These are phyloP conservation scores for Cryptomeria japonica DNA, from an alignment of 75 land plant genomes.

Conservation along the genomic window DNA sequence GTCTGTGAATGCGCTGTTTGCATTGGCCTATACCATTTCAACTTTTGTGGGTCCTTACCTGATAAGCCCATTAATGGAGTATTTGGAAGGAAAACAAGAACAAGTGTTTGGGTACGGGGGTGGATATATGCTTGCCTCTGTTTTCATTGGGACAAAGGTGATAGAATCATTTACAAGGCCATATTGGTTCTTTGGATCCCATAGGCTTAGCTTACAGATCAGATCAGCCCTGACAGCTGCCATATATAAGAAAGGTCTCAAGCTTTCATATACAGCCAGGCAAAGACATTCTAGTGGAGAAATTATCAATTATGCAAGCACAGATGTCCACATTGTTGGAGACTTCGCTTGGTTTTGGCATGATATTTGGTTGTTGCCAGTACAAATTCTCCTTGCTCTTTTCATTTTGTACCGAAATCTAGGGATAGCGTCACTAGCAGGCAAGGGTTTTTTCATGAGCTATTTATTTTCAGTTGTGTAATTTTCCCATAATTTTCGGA, in stretches of 20 bases:
- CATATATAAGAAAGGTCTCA: constrained; percentile 69
- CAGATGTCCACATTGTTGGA: constrained; percentile 70
- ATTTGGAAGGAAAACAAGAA: constrained; percentile 4
- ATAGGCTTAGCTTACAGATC: constrained; percentile 51
- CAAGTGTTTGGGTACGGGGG: not conserved
- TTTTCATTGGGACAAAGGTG: constrained; percentile 44
- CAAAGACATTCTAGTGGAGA: constrained; percentile 62
- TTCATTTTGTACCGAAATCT: constrained; percentile 42
- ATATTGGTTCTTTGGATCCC: constrained; percentile 62
- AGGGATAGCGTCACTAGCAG: constrained; percentile 56
- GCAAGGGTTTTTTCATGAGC: constrained; percentile 1
- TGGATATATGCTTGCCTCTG: constrained; percentile 41
- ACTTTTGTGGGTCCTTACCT: constrained; percentile 74
- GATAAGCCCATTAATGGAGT: constrained; percentile 20
- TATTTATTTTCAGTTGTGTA: no score
- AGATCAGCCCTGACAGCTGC: constrained; percentile 59
- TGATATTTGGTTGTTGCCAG: constrained; percentile 53
- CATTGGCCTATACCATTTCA: constrained; percentile 50
- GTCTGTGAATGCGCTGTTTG: constrained; percentile 42
- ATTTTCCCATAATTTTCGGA: no score
- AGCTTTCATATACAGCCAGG: constrained; percentile 53
- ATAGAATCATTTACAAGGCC: constrained; percentile 60
- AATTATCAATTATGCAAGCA: constrained; percentile 73
- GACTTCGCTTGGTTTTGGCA: constrained; percentile 81
- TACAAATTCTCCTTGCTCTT: constrained; percentile 57